Evolutionary conservation across 2,329 filamentous ascomycete genomes (phyloP), one percentile per base, ranked within the genome.

Genomic region (Metarhizium guizhouense): DNA sequence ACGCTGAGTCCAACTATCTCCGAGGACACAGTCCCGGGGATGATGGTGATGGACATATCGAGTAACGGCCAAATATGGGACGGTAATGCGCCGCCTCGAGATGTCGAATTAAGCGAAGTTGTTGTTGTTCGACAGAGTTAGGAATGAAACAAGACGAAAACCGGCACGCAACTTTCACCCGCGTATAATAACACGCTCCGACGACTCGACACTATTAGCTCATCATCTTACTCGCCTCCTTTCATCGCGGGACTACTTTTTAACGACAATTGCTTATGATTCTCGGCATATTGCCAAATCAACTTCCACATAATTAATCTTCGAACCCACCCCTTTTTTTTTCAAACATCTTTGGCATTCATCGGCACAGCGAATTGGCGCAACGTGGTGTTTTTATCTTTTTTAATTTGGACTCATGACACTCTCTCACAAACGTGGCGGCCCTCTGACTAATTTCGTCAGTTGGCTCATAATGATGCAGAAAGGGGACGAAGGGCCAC

Each of bases 1-100:
- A 74, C 75, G n/a, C 61, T 79, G 57, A 79, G 76, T 61, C 78
- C 78, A 7, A 74, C 73, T 0, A 71, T 76, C 7, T 76, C 76
- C 0, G 76, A 77, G 52, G 74, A 76, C 47, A 64, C 67, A 2
- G 64, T 70, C 6, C 68, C 69, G 3, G 64, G 66, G n/a, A 63
- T 68, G 59, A 59, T 70, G 36, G 61, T 65, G 42, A 61, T 69
- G 62, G 74, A 72, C 50, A 62, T 73, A 61, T 67, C 67, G 5
- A 65, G 68, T 14, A 66, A 73, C 11, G 67, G 68, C 34, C 68
- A 72, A 16, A 57, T 68, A 47, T 76, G 74, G 73, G 72, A 72
- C 20, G 68, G 65, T 8, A 64, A 63, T 50, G 63, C 65, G 36
- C 63, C 71, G 14, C 68, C 67, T 29, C 66, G 70, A 59, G 72